Base-by-base conservation (phyloP, 345 rosid genomes). In the Citrus maxima region DNA sequence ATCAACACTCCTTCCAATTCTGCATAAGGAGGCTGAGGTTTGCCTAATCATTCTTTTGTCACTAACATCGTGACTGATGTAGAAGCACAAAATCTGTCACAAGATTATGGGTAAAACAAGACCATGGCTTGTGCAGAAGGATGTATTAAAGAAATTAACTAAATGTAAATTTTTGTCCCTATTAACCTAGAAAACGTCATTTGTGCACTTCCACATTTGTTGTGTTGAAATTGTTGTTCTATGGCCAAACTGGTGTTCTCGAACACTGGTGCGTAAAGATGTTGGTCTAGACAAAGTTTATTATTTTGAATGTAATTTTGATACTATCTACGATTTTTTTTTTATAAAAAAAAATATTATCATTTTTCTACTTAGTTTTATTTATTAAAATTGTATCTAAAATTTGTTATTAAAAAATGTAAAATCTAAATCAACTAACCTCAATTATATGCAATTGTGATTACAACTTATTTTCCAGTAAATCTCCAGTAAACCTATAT, bases 11-110 rank as follows among this genome's bases (percentile, higher is more conserved):
- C 88, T 75, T 42, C 69, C 24, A 75, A 55, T 82, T 77, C 82
- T 66, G 77, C 80, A 34, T 83, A 80, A 84, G 32, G 46, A 55
- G 62, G 46, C 51, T 67, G 42, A 56, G 82, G 65, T 38, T 80
- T 66, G 63, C 61, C 69, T 71, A 75, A 82, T 82, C 74, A 79
- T 84, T 82, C 65, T 83, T 81, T 80, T 34, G 27, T 67, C 21
- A 21, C 73, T 80, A 73, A 83, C 79, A 54, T 16, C 10, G 38
- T 38, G 64, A 56, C 78, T 75, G 42, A 70, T 77, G 37, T 54
- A 16, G 55, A 67, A 35, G 19, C 38, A 75, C 62, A 16, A 22
- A 12, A 10, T 34, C 21, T 75, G 32, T 46, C 51, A 49, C 62
- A 76, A 9, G 22, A 74, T 59, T 64, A 32, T 76, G 12, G 40